A percentile compares a stretch with the other conserved stretches of the same genome.
These are phyloP conservation scores for Talaromyces marneffei DNA, from an alignment of 2,329 filamentous ascomycete genomes.

Conservation along the genomic window DNA sequence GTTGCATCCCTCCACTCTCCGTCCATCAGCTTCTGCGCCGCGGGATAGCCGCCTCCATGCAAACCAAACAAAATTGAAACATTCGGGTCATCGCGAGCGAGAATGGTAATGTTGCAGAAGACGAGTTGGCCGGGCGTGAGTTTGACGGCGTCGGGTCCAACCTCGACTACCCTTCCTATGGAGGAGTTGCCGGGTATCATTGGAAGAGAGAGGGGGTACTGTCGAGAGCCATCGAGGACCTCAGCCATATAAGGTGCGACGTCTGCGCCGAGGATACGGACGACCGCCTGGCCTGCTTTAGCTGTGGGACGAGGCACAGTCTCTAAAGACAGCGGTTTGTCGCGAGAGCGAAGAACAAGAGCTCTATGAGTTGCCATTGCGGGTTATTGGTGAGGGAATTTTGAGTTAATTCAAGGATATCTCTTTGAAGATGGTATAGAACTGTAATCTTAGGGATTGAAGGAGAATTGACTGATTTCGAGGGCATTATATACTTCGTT, in stretches of 20 bases:
- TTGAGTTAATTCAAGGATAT: no score
- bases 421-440: no score
- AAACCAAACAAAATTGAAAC: conserved; percentile 21
- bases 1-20: conserved; percentile 33
- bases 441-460: no score
- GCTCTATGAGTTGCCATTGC: conserved; percentile 10
- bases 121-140: conserved; percentile 34
- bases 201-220: conserved; percentile 28
- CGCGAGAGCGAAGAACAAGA: conserved; percentile 7
- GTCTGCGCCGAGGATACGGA: conserved; percentile 32
- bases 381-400: no score
- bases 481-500: not conserved
- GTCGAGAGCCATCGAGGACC: conserved; percentile 35
- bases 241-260: conserved; percentile 35
- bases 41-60: conserved; percentile 22
- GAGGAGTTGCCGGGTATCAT: conserved; percentile 28
- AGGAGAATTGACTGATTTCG: not conserved
- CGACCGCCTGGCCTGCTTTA: conserved; percentile 33
- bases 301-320: conserved; percentile 28
- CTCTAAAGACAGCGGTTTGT: conserved; percentile 25
- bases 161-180: conserved; percentile 31
- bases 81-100: conserved; percentile 30
- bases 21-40: conserved; percentile 28
- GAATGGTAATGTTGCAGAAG: conserved; percentile 29
- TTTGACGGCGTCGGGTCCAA: conserved; percentile 31